Conservation (phyloP, 23 red algal genomes). For the Pyropia haitanensis region DNA sequence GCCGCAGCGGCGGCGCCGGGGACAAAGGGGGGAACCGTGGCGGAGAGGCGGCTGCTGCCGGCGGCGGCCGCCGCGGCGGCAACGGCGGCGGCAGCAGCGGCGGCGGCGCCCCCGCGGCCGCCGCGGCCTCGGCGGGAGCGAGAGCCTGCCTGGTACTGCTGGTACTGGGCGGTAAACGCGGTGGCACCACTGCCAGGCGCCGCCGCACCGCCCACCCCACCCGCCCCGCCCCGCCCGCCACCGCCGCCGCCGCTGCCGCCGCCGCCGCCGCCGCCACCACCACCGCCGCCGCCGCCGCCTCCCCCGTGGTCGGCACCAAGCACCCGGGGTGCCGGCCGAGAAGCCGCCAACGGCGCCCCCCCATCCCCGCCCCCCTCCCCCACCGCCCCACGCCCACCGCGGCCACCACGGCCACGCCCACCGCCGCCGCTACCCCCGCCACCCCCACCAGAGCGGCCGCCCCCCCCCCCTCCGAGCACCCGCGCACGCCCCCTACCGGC, state of each 20-base stretch:
- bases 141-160: no score
- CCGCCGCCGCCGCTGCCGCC: neutral
- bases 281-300: neutral
- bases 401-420: neutral
- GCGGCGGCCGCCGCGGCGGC: neutral
- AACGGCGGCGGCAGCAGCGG: neutral
- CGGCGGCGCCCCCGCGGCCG: neutral
- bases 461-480: neutral
- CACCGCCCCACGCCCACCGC: neutral
- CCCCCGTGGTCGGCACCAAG: slow-evolving; percentile 1
- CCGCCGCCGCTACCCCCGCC: neutral
- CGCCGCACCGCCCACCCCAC: neutral
- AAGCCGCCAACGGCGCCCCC: neutral
- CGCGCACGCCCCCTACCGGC: neutral
- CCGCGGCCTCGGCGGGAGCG: no score
- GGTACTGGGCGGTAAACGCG: neutral
- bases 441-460: neutral
- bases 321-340: neutral
- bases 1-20: neutral
- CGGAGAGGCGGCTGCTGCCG: neutral
- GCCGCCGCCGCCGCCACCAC: neutral
- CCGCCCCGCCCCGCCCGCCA: neutral
- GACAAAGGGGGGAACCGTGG: neutral
- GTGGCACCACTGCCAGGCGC: neutral
- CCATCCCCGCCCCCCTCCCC: slow-evolving; percentile 6